Evolutionary conservation across 768 basidiomycete genomes (phyloP).

Genomic region (Sarcodon aspratus): DNA sequence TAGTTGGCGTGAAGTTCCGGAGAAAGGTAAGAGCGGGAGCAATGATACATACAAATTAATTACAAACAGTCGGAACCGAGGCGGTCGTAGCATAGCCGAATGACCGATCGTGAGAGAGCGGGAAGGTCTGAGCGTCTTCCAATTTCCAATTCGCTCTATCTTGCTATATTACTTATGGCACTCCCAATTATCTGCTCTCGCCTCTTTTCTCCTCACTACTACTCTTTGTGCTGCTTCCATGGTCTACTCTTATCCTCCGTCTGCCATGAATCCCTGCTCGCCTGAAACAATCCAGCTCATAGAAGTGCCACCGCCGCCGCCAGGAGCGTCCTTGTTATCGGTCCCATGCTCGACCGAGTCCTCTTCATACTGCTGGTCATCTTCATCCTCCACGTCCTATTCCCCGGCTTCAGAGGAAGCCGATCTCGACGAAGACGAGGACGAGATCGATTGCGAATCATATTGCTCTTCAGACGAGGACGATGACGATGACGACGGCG

Average conservation of each 20-base stretch:
- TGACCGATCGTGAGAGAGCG: background rate
- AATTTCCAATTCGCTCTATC: background rate
- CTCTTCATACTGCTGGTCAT: constrained; percentile 27
- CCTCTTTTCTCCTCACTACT: no score
- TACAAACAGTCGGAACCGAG: no score
- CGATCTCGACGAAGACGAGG: constrained; percentile 21
- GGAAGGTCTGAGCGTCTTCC: background rate
- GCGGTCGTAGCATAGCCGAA: background rate
- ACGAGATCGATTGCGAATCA: constrained; percentile 39
- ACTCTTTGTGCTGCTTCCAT: no score
- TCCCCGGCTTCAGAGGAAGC: constrained; percentile 21
- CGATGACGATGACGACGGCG: constrained; percentile 7
- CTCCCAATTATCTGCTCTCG: background rate
- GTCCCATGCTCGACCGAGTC: constrained; percentile 24
- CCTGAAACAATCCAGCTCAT: constrained; percentile 67
- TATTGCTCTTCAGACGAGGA: constrained; percentile 61
- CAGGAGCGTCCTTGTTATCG: constrained; percentile 27
- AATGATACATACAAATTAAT: background rate
- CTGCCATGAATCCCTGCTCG: constrained; percentile 30
- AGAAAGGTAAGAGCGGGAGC: background rate
- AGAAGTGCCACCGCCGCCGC: constrained; percentile 48
- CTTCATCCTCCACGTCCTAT: constrained; percentile 25
- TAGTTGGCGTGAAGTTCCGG: background rate
- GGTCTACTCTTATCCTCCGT: constrained; percentile 24
- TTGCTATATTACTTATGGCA: background rate